Evolutionary conservation across 441 rosid genomes (phyloP), one percentile per base, ranked within the genome.

Genomic region (Codiaeum variegatum): DNA sequence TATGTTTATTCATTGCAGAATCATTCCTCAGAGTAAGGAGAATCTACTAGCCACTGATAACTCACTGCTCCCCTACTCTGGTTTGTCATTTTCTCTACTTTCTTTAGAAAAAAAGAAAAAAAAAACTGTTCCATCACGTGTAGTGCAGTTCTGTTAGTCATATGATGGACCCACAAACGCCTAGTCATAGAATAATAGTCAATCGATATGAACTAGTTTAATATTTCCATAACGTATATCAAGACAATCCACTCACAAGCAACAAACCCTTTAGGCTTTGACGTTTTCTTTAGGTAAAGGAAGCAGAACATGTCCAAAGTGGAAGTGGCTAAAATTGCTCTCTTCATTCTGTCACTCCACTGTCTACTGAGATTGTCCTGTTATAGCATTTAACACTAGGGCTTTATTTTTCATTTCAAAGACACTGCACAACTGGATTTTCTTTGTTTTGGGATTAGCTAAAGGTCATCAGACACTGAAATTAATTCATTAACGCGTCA

Each of bases 51-150:
- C 19, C 9, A 67, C 11, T 52, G 72, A 66, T 67, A 59, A 31
- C 24, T 3, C n/a, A 52, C 49, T 63, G 70, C 49, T 54, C 1
- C 55, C 34, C 28, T 31, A 8, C 47, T 49, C 74, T 32, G 70
- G 66, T 75, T 70, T 63, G 78, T 75, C 70, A 19, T 75, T 55
- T 74, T 69, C 18, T 75, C 38, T 6, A 26, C 16, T 7, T 24
- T 49, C 69, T 19, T 23, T 13, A n/a, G 4, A 15, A 32, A n/a
- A n/a, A n/a, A n/a, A n/a, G n/a, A n/a, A n/a, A n/a, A n/a, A n/a
- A n/a, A n/a, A n/a, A 26, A 26, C 5, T 40, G 26, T 65, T 18
- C 31, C 23, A 62, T 63, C 62, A 63, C 42, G 52, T 64, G 70
- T 36, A 38, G 28, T 54, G 40, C 29, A 36, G 62, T 64, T 40